Conservation (phyloP, 2,329 filamentous ascomycete genomes). For the Plenodomus lindquistii region DNA sequence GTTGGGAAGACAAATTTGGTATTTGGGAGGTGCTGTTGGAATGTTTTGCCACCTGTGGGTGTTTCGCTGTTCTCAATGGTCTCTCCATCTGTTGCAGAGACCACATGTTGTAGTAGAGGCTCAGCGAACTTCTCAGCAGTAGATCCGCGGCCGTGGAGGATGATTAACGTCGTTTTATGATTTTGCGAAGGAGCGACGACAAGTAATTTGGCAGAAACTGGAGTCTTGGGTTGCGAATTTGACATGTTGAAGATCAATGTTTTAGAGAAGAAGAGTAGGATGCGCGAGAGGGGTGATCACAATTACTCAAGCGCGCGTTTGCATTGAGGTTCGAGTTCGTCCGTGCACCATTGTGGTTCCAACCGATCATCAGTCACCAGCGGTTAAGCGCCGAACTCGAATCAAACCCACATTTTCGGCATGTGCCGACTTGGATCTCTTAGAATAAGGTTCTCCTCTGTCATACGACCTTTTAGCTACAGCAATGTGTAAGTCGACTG, state of each 20-base stretch:
- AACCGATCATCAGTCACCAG: too few species aligned
- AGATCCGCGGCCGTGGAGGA: conserved; percentile 25
- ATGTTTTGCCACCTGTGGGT: background rate
- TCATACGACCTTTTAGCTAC: too few species aligned
- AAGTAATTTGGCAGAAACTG: conserved; percentile 4
- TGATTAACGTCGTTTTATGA: conserved; percentile 21
- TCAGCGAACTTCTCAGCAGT: conserved; percentile 21
- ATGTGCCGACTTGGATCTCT: too few species aligned
- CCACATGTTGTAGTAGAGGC: conserved; percentile 12
- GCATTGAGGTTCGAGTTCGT: background rate
- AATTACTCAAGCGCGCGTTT: background rate
- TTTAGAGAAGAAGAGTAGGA: background rate
- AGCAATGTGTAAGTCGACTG: too few species aligned
- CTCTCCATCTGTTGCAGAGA: conserved; percentile 1
- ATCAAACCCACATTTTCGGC: too few species aligned
- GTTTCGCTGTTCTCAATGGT: background rate
- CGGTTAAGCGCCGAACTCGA: too few species aligned
- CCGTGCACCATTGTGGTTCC: background rate
- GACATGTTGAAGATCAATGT: background rate
- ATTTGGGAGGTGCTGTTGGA: conserved; percentile 41
- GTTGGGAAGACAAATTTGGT: conserved; percentile 59
- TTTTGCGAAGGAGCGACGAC: conserved; percentile 1
- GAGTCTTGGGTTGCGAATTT: background rate
- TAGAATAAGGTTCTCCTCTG: too few species aligned
- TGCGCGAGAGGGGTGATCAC: too few species aligned